Evolutionary conservation across 2,329 filamentous ascomycete genomes (phyloP), one percentile per base, ranked within the genome.

Genomic region (Cercospora sesami): DNA sequence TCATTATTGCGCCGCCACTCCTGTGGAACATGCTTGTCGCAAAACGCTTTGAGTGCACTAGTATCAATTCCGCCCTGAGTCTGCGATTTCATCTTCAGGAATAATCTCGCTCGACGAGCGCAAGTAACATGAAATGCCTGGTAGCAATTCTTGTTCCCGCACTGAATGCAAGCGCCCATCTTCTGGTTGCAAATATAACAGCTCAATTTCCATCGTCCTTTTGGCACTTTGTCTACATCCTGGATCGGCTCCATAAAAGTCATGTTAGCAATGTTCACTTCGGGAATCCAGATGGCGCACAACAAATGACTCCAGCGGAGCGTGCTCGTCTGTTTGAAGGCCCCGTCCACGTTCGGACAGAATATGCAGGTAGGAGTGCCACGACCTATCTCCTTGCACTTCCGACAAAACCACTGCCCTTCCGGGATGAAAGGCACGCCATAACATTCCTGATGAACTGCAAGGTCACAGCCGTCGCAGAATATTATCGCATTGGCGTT

Each of bases 401-500:
- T 97, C 66, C 95, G 88, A 81, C 95, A 99, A 59, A 97, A 86
- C 95, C 95, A 99, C 80, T 99, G 95, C 18, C 95, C 95, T 81
- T 99, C 95, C 1, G 95, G 95, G 72, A 99, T 99, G 79, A 97
- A 99, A 1, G 95, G 95, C 58, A 99, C 95, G 65, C 95, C 95
- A 78, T 99, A 99, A 80, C 95, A 99, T 82, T 99, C 95, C 79
- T 99, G 95, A 80, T 99, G 95, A 9, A 99, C 95, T 3, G 95
- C 95, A 62, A 99, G 84, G 80, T 99, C 96, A 80, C 95, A 99
- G 3, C 95, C 95, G 78, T 99, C 95, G 78, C 95, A 99, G 78
- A 99, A 99, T 23, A 99, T 95, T 76, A 99, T 99, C 0, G 95
- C 95, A 77, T 99, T 99, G 23, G 95, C 96, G 79, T 99, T 99